phyloP scores from a whole-genome alignment of 768 basidiomycete genomes.

The Boletellus sp. region DNA sequence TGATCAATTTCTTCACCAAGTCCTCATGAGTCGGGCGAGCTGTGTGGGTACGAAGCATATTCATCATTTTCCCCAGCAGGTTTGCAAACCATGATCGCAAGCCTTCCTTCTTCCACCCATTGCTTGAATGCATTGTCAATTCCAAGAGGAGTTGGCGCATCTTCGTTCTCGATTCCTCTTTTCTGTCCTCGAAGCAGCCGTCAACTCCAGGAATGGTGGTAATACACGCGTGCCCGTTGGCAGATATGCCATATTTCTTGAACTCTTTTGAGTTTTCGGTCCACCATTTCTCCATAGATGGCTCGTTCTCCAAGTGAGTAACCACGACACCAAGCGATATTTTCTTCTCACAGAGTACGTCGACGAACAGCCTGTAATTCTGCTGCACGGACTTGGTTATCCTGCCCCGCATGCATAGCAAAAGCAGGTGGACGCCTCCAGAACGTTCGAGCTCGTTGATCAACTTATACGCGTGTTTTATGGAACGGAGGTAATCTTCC shows the following conservation, averaged over 20 bases:
- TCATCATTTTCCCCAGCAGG: constrained; percentile 20
- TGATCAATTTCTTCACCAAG: constrained; percentile 9
- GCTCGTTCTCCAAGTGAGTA: constrained; percentile 38
- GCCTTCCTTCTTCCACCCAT: constrained; percentile 19
- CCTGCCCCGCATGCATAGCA: constrained; percentile 38
- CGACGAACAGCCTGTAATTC: constrained; percentile 38
- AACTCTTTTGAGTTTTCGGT: constrained; percentile 31
- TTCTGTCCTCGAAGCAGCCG: constrained; percentile 23
- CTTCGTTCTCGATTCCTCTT: constrained; percentile 29
- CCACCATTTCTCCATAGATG: constrained; percentile 39
- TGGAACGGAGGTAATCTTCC: constrained; percentile 20
- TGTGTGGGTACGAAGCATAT: constrained; percentile 12
- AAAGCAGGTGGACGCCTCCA: constrained; percentile 38
- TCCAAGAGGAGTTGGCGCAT: constrained; percentile 18
- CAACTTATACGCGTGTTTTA: constrained; percentile 31
- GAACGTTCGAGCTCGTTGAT: constrained; percentile 29
- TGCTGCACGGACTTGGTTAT: constrained; percentile 34
- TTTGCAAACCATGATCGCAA: constrained; percentile 11
- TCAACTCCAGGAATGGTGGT: constrained; percentile 31
- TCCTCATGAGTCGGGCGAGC: constrained; percentile 5
- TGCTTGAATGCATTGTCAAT: neutral
- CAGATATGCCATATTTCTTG: constrained; percentile 24
- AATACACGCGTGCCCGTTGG: constrained; percentile 38
- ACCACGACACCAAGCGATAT: constrained; percentile 39
- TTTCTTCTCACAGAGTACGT: constrained; percentile 36